phyloP scores from a whole-genome alignment of 192 early-diverging fungal genomes.

The Borealophlyctis nickersoniae region DNA sequence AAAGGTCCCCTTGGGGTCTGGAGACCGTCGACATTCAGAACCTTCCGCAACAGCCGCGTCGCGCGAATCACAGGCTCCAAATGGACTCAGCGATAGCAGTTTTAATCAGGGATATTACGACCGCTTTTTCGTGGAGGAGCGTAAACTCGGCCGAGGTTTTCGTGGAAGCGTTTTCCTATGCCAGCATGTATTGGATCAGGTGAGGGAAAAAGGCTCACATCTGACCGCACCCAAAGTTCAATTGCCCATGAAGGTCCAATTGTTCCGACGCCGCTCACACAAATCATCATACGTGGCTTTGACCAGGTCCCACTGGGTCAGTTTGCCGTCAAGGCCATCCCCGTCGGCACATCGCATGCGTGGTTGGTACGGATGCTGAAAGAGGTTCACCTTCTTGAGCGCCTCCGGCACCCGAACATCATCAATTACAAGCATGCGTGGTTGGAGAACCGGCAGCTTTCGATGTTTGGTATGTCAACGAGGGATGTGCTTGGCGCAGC shows the following conservation, averaged over 20 bases:
- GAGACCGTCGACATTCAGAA: background rate
- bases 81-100: slow-evolving; percentile 12
- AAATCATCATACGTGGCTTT: slow-evolving; percentile 17
- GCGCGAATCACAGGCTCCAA: background rate
- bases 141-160: slow-evolving; percentile 84
- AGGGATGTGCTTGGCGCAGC: background rate
- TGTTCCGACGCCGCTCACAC: background rate
- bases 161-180: slow-evolving; percentile 89
- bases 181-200: slow-evolving; percentile 46
- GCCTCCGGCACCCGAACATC: slow-evolving; percentile 87
- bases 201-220: too few relatives aligned
- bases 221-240: too few relatives aligned
- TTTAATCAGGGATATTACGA: slow-evolving; percentile 97
- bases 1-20: background rate
- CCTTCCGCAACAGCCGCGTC: background rate
- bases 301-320: slow-evolving; percentile 49
- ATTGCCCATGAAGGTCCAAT: background rate
- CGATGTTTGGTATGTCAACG: slow-evolving; percentile 53
- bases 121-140: slow-evolving; percentile 84
- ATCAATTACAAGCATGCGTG: slow-evolving; percentile 95
- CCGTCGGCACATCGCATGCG: slow-evolving; percentile 82
- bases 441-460: slow-evolving; percentile 80
- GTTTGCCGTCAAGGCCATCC: slow-evolving; percentile 93
- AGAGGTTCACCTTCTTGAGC: slow-evolving; percentile 89
- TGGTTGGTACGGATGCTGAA: slow-evolving; percentile 92